phyloP scores from a whole-genome alignment of 495 filamentous ascomycete species.

The Aspergillus carlsbadensis region DNA sequence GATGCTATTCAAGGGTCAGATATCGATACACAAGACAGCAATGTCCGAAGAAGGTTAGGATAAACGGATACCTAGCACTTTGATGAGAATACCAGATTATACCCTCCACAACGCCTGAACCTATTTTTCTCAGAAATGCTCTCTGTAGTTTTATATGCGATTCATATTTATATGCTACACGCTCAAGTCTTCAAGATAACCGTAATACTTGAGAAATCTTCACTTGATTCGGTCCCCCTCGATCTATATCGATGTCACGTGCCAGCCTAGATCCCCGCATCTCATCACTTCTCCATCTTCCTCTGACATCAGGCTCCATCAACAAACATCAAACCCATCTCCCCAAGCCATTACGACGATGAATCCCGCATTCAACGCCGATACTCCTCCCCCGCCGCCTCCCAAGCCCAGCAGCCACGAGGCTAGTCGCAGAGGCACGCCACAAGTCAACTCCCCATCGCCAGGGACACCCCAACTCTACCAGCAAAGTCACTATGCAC shows the following conservation, averaged over 20 bases:
- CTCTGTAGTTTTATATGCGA: too few species aligned
- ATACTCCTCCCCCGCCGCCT: conserved; percentile 66
- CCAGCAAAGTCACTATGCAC: conserved; percentile 24
- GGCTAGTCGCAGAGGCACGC: conserved; percentile 65
- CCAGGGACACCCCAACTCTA: conserved; percentile 31
- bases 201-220: too few species aligned
- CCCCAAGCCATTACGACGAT: conserved; percentile 11
- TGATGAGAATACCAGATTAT: neutral
- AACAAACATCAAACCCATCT: neutral
- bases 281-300: neutral
- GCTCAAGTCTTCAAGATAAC: too few species aligned
- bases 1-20: conserved; percentile 62
- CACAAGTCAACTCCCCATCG: conserved; percentile 35
- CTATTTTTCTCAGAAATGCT: too few species aligned
- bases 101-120: too few species aligned
- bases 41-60: conserved; percentile 59
- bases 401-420: conserved; percentile 72
- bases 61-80: conserved; percentile 27
- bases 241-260: conserved; percentile 4
- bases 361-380: conserved; percentile 38
- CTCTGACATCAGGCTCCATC: neutral
- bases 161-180: too few species aligned
- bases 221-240: too few species aligned
- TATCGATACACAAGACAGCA: conserved; percentile 53
- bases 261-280: neutral